A percentile compares a stretch with the other conserved stretches of the same genome.
Conservation (phyloP, 768 basidiomycete genomes). For the Dioszegia hungarica region DNA sequence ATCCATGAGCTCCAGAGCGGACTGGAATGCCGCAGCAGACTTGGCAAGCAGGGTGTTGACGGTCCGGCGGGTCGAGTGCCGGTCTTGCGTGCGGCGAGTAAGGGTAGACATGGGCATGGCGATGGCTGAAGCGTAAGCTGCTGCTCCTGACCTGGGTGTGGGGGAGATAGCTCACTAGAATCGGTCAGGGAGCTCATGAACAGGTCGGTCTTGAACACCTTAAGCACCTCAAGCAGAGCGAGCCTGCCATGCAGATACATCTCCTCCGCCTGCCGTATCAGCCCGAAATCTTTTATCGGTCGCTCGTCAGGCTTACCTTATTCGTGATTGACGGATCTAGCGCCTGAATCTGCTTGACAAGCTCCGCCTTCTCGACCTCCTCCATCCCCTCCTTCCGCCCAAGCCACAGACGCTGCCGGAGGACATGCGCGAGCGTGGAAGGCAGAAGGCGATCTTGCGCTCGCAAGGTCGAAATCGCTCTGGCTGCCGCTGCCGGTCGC, state of each 20-base stretch:
- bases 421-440: conserved; percentile 25
- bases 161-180: conserved; percentile 61
- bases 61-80: conserved; percentile 48
- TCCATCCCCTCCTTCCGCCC: conserved; percentile 43
- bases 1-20: conserved; percentile 58
- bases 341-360: conserved; percentile 52
- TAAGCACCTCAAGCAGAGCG: conserved; percentile 71
- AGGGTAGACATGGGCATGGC: conserved; percentile 69
- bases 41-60: conserved; percentile 58
- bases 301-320: conserved; percentile 9
- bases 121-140: conserved; percentile 57
- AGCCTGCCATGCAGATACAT: conserved; percentile 69
- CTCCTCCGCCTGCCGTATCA: conserved; percentile 61
- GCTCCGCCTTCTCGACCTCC: conserved; percentile 49
- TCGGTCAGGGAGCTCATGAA: conserved; percentile 85
- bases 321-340: conserved; percentile 10
- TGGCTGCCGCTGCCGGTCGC: background rate
- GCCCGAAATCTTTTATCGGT: background rate
- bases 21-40: conserved; percentile 68
- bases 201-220: conserved; percentile 76
- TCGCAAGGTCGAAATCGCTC: background rate
- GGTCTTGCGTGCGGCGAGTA: conserved; percentile 11
- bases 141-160: background rate
- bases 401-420: conserved; percentile 29
- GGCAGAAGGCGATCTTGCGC: conserved; percentile 29